Percentiles rank a stretch among this genome's conserved stretches.
phyloP scores from a whole-genome alignment of 2,329 filamentous ascomycete genomes.

The Beauveria bassiana region DNA sequence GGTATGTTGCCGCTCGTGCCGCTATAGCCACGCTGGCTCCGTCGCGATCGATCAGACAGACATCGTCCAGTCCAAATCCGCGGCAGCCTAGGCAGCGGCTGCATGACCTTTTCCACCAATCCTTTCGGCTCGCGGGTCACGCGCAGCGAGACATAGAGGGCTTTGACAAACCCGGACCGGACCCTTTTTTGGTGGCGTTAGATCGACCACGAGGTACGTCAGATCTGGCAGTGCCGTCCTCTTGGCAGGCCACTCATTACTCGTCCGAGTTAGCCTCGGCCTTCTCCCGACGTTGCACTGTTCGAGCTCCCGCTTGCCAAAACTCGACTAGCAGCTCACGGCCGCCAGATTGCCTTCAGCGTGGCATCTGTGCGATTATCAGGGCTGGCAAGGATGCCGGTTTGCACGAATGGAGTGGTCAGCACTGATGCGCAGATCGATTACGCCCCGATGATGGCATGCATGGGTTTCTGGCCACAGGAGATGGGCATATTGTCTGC shows the following conservation, averaged over 20 bases:
- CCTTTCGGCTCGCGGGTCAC: not conserved
- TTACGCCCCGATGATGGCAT: constrained; percentile 5
- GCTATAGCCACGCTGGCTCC: not conserved
- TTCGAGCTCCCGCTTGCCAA: not conserved
- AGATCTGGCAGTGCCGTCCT: constrained; percentile 6
- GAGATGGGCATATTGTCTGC: not conserved
- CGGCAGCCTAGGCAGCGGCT: not conserved
- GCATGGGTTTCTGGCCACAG: not conserved
- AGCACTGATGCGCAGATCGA: constrained; percentile 8
- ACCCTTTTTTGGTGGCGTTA: constrained; percentile 5
- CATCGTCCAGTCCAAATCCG: not conserved
- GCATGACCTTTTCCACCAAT: not conserved
- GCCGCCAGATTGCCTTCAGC: constrained; percentile 7
- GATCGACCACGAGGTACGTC: constrained; percentile 9
- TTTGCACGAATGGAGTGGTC: not conserved
- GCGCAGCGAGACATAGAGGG: not conserved
- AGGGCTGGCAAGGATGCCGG: not conserved
- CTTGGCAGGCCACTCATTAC: not conserved
- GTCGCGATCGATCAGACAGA: not conserved
- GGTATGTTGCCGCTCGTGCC: not conserved
- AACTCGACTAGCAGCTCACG: constrained; percentile 1
- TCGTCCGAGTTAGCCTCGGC: constrained; percentile 4
- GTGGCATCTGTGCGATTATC: constrained; percentile 3
- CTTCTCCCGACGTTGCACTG: constrained; percentile 7
- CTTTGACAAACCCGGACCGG: not conserved